Conservation (phyloP, 306 rosid species). For the Corylus heterophylla region DNA sequence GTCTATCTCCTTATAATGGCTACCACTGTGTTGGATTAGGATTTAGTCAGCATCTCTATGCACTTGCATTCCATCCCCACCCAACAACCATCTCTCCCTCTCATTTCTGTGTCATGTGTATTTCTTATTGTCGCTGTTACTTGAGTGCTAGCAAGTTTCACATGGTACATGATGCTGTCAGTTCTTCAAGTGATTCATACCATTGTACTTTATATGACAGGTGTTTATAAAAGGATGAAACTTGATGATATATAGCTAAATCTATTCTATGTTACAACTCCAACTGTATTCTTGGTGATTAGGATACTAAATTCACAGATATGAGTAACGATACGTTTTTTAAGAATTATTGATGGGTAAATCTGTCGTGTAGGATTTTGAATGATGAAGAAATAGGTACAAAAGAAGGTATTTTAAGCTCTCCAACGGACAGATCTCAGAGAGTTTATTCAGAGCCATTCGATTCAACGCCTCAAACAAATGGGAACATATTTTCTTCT, state of each 20-base stretch:
- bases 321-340: background rate
- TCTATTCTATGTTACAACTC: background rate
- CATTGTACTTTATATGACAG: background rate
- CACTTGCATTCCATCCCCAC: background rate
- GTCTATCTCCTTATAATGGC: background rate
- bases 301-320: background rate
- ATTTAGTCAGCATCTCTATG: background rate
- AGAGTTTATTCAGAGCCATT: conserved; percentile 39
- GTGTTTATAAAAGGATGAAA: background rate
- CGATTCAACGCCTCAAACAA: conserved; percentile 56
- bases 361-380: conserved; percentile 54
- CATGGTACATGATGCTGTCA: background rate
- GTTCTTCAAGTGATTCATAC: background rate
- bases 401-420: conserved; percentile 52
- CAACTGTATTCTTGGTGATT: background rate
- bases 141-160: background rate
- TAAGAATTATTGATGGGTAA: conserved; percentile 11
- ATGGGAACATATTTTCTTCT: conserved; percentile 53
- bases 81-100: background rate
- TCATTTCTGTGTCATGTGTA: background rate
- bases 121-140: background rate
- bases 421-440: conserved; percentile 54
- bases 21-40: background rate
- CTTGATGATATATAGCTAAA: conserved; percentile 12
- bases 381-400: conserved; percentile 50